Evolutionary conservation across 441 rosid genomes (phyloP).

Genomic region (Croton laevigatus): DNA sequence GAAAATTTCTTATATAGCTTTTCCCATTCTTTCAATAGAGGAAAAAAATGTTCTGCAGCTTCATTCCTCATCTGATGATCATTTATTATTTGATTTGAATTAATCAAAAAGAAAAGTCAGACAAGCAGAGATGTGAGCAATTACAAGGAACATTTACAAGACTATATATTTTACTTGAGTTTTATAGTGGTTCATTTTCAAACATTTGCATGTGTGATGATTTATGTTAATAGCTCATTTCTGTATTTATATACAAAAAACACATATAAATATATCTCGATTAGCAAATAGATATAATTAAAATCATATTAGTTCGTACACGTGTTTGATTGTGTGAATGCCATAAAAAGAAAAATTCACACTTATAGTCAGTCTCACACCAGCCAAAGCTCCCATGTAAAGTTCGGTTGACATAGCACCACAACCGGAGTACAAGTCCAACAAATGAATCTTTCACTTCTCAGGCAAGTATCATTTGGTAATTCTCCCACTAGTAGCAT

Average conservation of each 20-base stretch:
- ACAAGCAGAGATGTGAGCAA: neutral
- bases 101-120: too few species aligned
- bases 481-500: neutral
- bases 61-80: slow-evolving; percentile 18
- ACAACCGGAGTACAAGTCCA: slow-evolving; percentile 22
- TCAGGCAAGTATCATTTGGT: neutral
- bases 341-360: neutral
- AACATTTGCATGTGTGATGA: slow-evolving; percentile 14
- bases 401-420: slow-evolving; percentile 23
- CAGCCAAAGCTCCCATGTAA: slow-evolving; percentile 18
- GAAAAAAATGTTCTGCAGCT: slow-evolving; percentile 13
- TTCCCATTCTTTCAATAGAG: slow-evolving; percentile 20
- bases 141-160: neutral
- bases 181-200: slow-evolving; percentile 17
- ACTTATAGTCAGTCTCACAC: slow-evolving; percentile 20
- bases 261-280: neutral
- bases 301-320: neutral
- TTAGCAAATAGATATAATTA: neutral
- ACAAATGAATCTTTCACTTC: slow-evolving; percentile 3
- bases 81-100: neutral
- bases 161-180: slow-evolving; percentile 5
- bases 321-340: neutral
- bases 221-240: slow-evolving; percentile 19
- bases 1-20: slow-evolving; percentile 5
- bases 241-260: neutral